Percentiles rank a stretch among this genome's conserved stretches.
Conservation (phyloP, 306 rosid genomes). For the Mimosa pudica region DNA sequence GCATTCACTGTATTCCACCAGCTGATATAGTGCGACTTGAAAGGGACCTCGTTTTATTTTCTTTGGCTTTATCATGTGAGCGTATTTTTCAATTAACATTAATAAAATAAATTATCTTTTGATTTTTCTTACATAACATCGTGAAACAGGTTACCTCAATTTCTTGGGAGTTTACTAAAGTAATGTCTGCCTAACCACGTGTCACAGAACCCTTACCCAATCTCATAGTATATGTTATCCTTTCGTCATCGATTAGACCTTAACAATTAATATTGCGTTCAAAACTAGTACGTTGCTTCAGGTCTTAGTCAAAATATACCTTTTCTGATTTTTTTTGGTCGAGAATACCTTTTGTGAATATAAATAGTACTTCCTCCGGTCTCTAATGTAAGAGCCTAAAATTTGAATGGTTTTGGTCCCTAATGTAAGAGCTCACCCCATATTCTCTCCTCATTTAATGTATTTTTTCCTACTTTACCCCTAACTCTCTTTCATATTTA, state of each 20-base stretch:
- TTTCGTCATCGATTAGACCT: slow-evolving; percentile 22
- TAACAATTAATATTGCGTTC: neutral
- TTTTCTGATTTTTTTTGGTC: neutral
- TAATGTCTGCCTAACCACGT: slow-evolving; percentile 3
- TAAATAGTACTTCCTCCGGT: no score
- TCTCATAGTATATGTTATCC: neutral
- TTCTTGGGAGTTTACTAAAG: slow-evolving; percentile 20
- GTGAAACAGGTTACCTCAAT: slow-evolving; percentile 10
- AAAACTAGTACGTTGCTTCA: neutral
- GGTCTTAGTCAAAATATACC: neutral
- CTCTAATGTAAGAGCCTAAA: no score
- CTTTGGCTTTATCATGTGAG: neutral
- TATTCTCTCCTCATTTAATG: no score
- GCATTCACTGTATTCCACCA: neutral
- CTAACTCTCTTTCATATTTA: no score
- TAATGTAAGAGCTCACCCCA: no score
- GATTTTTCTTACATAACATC: neutral
- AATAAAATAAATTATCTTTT: neutral
- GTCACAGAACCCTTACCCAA: neutral
- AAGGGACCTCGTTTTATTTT: neutral
- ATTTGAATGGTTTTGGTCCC: no score
- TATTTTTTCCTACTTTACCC: no score
- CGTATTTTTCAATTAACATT: neutral
- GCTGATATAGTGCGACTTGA: neutral
- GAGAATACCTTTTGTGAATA: no score